phyloP scores from a whole-genome alignment of 306 rosid species.

The Corylus heterophylla region DNA sequence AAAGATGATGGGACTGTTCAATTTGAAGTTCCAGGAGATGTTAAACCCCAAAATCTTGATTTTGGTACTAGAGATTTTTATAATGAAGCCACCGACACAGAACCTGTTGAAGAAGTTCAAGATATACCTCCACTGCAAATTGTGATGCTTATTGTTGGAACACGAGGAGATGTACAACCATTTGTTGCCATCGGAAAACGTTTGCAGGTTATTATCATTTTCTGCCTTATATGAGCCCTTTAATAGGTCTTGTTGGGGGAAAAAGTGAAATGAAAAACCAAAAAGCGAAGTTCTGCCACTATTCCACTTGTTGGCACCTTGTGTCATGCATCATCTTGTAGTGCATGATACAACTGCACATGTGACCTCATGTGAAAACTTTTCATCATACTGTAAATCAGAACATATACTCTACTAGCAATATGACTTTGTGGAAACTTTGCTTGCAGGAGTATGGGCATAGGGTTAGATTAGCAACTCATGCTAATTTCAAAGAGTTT shows the following conservation, averaged over 20 bases:
- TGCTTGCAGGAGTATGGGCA: slow-evolving; percentile 82
- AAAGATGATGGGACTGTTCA: slow-evolving; percentile 72
- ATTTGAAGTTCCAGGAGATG: slow-evolving; percentile 60
- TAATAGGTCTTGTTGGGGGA: background rate
- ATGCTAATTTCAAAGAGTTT: slow-evolving; percentile 89
- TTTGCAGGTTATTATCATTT: slow-evolving; percentile 62
- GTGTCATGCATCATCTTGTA: background rate
- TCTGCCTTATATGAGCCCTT: slow-evolving; percentile 5
- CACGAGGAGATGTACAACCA: slow-evolving; percentile 94
- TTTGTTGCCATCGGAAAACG: slow-evolving; percentile 88
- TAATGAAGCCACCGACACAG: slow-evolving; percentile 27
- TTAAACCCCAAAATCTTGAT: slow-evolving; percentile 38
- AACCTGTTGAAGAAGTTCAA: slow-evolving; percentile 27
- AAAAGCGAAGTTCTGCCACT: too few relatives aligned
- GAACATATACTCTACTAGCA: slow-evolving; percentile 11
- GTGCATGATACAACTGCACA: background rate
- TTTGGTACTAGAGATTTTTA: slow-evolving; percentile 35
- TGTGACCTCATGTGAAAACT: background rate
- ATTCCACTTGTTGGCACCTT: background rate
- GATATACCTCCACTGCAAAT: slow-evolving; percentile 65
- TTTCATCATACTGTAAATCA: slow-evolving; percentile 8
- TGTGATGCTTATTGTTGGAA: slow-evolving; percentile 94
- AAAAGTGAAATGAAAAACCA: too few relatives aligned
- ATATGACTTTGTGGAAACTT: slow-evolving; percentile 30
- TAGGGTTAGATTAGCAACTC: slow-evolving; percentile 91